phyloP scores from a whole-genome alignment of 345 rosid species.

The Erysimum cheiranthoides region DNA sequence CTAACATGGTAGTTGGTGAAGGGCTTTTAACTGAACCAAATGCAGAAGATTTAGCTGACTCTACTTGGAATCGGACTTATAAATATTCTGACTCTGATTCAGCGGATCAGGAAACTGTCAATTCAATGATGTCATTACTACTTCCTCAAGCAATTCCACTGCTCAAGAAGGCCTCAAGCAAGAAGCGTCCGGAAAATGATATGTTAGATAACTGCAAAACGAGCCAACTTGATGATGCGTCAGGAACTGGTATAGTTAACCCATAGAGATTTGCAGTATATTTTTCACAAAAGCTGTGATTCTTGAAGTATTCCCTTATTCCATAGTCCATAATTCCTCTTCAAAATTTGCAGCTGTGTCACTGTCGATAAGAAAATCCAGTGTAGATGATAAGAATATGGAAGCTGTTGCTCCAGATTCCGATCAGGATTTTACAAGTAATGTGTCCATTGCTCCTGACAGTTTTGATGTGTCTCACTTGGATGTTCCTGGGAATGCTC shows the following conservation, averaged over 20 bases:
- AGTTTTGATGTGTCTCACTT: constrained; percentile 56
- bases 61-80: constrained; percentile 50
- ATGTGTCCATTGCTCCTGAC: constrained; percentile 49
- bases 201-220: constrained; percentile 42
- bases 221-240: constrained; percentile 40
- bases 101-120: constrained; percentile 62
- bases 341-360: constrained; percentile 47
- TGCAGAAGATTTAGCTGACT: constrained; percentile 50
- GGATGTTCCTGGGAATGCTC: constrained; percentile 39
- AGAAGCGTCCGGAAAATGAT: constrained; percentile 45
- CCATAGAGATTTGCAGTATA: neutral
- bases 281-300: neutral
- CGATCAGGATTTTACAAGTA: constrained; percentile 45
- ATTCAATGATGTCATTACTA: constrained; percentile 81
- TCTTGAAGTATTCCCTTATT: constrained; percentile 17
- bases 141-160: constrained; percentile 95
- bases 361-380: constrained; percentile 33
- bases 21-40: constrained; percentile 51
- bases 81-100: constrained; percentile 60
- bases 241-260: constrained; percentile 46
- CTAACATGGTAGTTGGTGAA: constrained; percentile 46
- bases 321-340: constrained; percentile 14
- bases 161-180: constrained; percentile 57
- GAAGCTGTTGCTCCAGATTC: constrained; percentile 41
- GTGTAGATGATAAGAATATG: constrained; percentile 39